Evolutionary conservation across 1,284 basidiomycete genomes (phyloP), one percentile per base, ranked within the genome.

Genomic region (Ceratobasidium sp.): DNA sequence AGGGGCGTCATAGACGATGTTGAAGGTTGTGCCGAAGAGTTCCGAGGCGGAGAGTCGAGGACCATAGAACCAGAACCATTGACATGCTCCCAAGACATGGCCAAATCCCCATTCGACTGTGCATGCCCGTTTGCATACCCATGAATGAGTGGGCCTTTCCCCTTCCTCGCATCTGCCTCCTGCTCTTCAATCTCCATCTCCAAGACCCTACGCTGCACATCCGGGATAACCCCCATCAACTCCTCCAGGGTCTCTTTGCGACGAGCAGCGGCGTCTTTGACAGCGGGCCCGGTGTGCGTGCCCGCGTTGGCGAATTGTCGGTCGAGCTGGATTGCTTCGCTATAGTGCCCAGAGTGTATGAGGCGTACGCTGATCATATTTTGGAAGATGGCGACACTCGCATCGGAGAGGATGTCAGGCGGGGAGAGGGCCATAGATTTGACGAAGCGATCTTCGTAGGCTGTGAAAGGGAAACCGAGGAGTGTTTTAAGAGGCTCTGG

Each of bases 361-460:
- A 94, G 85, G 13, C 93, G 88, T 9, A 92, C 87, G 72, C 90
- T 93, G 38, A 94, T 85, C n/a, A 95, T 85, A 77, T 95, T 91
- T 79, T 94, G 93, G 0, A 95, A 81, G 13, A 89, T 82, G 1
- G 87, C 84, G 23, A 90, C 81, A 1, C 88, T 87, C 0, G 82
- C 75, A 0, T 83, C 74, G 0, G 87, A 80, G 28, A 90, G 80
- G 32, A 83, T 77, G 43, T 83, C 76, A 0, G 90, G 87, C 3
- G 90, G 88, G 18, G 85, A 82, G 26, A 87, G 82, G 0, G 89
- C 89, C 74, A 87, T 88, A 0, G 81, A 75, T 55, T 88, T 85
- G 0, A 93, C 79, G 14, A 86, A 79, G 0, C 82, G 78, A 76
- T 91, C 86, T 79, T 93, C 92, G 74, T 84, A 90, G 9, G 83